Evolutionary conservation across 192 early-diverging fungal species (phyloP).

Genomic region (Coemansia sp.): DNA sequence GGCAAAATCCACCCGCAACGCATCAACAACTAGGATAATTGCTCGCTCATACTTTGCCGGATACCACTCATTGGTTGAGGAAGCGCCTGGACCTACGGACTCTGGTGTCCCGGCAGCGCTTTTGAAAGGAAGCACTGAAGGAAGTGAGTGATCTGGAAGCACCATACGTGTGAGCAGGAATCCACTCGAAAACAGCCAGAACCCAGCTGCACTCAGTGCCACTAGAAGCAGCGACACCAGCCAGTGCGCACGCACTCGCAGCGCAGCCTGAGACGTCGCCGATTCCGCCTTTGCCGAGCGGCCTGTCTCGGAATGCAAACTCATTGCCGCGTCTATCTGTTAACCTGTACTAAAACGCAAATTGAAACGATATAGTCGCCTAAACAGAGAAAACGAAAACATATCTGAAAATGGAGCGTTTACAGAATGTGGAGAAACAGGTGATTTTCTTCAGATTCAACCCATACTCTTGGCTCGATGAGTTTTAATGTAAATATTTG

Average conservation of each 20-base stretch:
- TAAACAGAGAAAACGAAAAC: conserved; percentile 1
- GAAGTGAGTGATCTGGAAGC: conserved; percentile 56
- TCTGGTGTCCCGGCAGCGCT: neutral
- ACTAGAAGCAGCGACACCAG: conserved; percentile 16
- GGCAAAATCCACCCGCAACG: conserved; percentile 67
- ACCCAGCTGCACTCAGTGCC: conserved; percentile 32
- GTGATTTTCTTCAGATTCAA: neutral
- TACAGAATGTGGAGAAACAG: too few relatives aligned
- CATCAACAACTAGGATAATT: conserved; percentile 74
- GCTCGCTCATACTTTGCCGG: conserved; percentile 58
- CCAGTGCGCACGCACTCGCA: conserved; percentile 36
- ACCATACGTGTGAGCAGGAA: conserved; percentile 71
- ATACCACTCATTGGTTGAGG: conserved; percentile 26
- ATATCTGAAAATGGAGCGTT: neutral
- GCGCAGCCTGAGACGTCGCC: neutral
- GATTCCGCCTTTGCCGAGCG: neutral
- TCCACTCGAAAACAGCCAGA: conserved; percentile 70
- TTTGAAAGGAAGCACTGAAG: conserved; percentile 17
- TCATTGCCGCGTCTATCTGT: neutral
- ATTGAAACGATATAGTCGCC: neutral
- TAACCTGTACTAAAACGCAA: neutral
- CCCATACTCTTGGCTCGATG: neutral
- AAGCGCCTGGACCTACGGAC: neutral
- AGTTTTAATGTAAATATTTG: neutral
- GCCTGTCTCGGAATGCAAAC: neutral